Evolutionary conservation across 2,329 filamentous ascomycete genomes (phyloP).

Genomic region (Podosphaera xanthii): DNA sequence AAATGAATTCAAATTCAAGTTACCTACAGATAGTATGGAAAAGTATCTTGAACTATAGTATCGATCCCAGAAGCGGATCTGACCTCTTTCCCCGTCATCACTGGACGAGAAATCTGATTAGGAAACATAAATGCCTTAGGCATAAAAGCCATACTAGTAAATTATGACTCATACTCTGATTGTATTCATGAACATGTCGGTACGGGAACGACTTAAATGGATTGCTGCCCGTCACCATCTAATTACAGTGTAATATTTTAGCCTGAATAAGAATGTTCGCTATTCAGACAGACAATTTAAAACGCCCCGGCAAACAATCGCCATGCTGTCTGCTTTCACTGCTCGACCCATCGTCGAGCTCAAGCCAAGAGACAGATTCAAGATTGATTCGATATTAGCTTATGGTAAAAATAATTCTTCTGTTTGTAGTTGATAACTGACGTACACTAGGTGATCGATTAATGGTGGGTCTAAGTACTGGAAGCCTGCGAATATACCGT

Average conservation of each 20-base stretch:
- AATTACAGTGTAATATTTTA: not conserved
- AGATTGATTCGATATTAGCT: constrained; percentile 85
- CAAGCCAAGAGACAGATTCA: constrained; percentile 81
- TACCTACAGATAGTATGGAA: too few relatives aligned
- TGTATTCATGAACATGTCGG: not conserved
- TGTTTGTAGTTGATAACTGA: not conserved
- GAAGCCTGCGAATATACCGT: constrained; percentile 72
- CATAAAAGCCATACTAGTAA: too few relatives aligned
- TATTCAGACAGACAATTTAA: not conserved
- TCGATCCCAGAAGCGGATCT: too few relatives aligned
- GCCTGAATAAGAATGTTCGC: not conserved
- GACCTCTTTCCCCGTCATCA: too few relatives aligned
- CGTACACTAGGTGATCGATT: constrained; percentile 50
- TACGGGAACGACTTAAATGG: not conserved
- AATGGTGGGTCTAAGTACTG: constrained; percentile 77
- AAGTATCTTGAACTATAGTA: too few relatives aligned
- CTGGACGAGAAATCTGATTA: too few relatives aligned
- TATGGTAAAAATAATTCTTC: constrained; percentile 35
- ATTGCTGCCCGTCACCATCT: not conserved
- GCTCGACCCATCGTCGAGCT: constrained; percentile 95
- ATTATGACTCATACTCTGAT: too few relatives aligned
- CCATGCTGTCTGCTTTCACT: constrained; percentile 94
- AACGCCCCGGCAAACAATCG: constrained; percentile 14
- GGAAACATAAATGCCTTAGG: too few relatives aligned
- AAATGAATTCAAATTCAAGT: too few relatives aligned